Conservation (phyloP, 257 asterid genomes). For the Ilex aquifolium region DNA sequence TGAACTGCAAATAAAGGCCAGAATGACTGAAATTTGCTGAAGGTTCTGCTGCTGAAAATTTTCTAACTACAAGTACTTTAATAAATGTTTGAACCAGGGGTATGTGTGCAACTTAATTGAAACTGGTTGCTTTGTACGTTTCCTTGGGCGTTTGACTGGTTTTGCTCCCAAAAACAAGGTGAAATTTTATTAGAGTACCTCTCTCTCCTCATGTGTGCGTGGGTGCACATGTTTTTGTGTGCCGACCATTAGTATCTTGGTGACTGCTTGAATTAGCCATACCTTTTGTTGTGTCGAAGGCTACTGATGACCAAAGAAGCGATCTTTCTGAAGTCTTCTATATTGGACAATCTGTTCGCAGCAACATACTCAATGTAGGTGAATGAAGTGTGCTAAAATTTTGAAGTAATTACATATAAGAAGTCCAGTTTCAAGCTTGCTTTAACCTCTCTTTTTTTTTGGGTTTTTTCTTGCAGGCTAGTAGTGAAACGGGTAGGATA, state of each 20-base stretch:
- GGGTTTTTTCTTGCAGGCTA: conserved; percentile 41
- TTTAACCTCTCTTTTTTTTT: conserved; percentile 13
- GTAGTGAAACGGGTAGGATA: conserved; percentile 64
- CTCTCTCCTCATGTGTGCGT: neutral
- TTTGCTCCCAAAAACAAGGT: conserved; percentile 96
- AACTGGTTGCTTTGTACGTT: conserved; percentile 91
- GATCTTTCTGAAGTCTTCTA: conserved; percentile 69
- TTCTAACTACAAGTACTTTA: conserved; percentile 8
- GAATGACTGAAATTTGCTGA: neutral
- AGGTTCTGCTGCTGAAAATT: neutral
- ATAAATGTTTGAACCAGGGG: conserved; percentile 57
- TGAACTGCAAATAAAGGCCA: neutral
- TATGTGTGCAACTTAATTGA: conserved; percentile 88
- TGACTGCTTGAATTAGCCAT: neutral
- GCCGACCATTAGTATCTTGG: conserved; percentile 1
- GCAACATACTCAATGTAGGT: conserved; percentile 73
- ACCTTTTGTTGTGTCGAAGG: conserved; percentile 43
- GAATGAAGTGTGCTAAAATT: conserved; percentile 10
- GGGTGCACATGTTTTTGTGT: neutral
- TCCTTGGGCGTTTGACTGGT: conserved; percentile 89
- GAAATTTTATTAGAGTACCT: conserved; percentile 6
- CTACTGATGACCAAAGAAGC: conserved; percentile 61
- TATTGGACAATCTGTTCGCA: conserved; percentile 90
- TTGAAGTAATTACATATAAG: conserved; percentile 2
- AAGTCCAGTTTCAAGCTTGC: conserved; percentile 9